Evolutionary conservation across 1,284 basidiomycete genomes (phyloP), one percentile per base, ranked within the genome.

Genomic region (Mycena citricolor): DNA sequence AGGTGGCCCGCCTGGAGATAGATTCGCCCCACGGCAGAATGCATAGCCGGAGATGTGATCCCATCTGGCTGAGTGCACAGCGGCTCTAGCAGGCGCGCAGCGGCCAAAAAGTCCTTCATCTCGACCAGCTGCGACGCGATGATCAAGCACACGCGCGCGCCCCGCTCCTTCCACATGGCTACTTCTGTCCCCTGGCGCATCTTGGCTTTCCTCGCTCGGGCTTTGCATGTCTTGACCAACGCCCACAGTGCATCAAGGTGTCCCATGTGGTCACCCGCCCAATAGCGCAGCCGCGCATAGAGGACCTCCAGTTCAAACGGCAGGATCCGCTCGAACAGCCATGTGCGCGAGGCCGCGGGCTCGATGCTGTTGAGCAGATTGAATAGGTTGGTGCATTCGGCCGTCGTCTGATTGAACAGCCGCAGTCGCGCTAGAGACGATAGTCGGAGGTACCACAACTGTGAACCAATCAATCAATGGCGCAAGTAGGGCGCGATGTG

Each of bases 361-460:
- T 78, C 73, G 43, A 84, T 71, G 26, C 71, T 68, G 49, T 76
- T 71, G 32, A 90, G 74, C 14, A 82, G 81, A n/a, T 74, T 67
- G 62, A 86, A 90, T n/a, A 90, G 73, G 63, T 86, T 85, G 17
- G 78, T 81, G 60, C 83, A 83, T 65, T 91, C 88, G 16, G 83
- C 82, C 1, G 85, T 76, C 13, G 83, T 81, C 59, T 90, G 88
- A 57, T 88, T 88, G 68, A 85, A 86, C 38, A 91, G 77, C 26
- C 86, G 80, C 36, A 91, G 75, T 17, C 88, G 82, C 33, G 88
- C 79, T 28, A 90, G 76, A 41, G 79, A 79, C 19, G 85, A 79
- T 5, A 90, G 72, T 7, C 87, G 86, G 30, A 91, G 77, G 59
- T 83, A 86, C 88, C 88, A 91, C 19, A 90, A 74, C 86, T 90